Evolutionary conservation across 352 stramenopile genomes (phyloP).

Genomic region (Pythium brassicae): DNA sequence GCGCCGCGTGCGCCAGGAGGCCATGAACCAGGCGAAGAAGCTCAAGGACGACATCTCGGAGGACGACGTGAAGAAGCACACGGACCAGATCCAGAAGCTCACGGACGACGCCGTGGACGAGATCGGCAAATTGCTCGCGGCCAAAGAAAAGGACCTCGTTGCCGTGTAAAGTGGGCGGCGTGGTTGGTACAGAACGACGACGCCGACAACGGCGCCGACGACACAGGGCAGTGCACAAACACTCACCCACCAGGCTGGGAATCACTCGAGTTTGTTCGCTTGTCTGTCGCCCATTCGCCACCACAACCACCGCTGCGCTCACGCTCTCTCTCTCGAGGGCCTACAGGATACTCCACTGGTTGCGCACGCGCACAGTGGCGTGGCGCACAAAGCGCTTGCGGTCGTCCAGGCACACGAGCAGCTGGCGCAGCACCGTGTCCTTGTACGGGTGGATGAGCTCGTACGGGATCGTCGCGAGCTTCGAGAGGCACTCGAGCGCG

Average conservation of each 20-base stretch:
- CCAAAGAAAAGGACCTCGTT: slow-evolving; percentile 77
- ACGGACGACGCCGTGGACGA: slow-evolving; percentile 67
- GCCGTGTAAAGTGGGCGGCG: slow-evolving; percentile 56
- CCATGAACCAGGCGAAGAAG: slow-evolving; percentile 82
- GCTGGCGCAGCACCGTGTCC: slow-evolving; percentile 68
- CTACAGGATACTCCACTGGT: slow-evolving; percentile 89
- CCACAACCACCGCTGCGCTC: neutral
- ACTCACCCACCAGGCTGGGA: neutral
- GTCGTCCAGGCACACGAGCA: slow-evolving; percentile 80
- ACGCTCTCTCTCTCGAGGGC: slow-evolving; percentile 4
- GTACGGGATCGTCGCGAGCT: slow-evolving; percentile 78
- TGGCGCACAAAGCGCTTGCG: slow-evolving; percentile 86
- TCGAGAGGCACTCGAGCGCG: slow-evolving; percentile 73
- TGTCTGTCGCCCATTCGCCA: no score
- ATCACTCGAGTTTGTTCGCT: neutral
- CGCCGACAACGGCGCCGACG: neutral
- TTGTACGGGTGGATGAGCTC: slow-evolving; percentile 88
- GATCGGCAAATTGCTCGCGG: slow-evolving; percentile 66
- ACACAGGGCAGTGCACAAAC: neutral
- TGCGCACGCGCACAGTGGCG: slow-evolving; percentile 83
- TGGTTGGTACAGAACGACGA: no score
- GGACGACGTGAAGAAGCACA: slow-evolving; percentile 69
- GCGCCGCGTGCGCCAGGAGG: slow-evolving; percentile 78
- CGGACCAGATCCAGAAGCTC: slow-evolving; percentile 78
- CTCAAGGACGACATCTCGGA: slow-evolving; percentile 77